These are phyloP conservation scores for Mesembryanthemum crystallinum DNA, from an alignment of 148 eudicot species.

Conservation along the genomic window DNA sequence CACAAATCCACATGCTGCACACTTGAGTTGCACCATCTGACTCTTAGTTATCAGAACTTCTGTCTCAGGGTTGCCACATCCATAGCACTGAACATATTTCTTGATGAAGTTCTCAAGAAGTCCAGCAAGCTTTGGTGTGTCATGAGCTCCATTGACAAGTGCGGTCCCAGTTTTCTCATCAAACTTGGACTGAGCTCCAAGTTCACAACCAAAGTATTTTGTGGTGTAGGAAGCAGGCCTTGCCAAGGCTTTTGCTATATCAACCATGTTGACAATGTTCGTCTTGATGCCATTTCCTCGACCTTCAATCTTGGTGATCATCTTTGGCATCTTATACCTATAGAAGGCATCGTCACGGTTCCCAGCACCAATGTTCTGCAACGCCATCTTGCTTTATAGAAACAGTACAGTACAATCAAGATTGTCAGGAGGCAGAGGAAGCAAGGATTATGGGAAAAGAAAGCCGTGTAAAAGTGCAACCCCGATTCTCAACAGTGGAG, in stretches of 20 bases:
- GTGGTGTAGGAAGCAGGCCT: slow-evolving; percentile 76
- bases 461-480: slow-evolving; percentile 47
- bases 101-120: slow-evolving; percentile 79
- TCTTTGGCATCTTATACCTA: slow-evolving; percentile 86
- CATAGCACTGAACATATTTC: slow-evolving; percentile 82
- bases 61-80: slow-evolving; percentile 84
- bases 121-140: slow-evolving; percentile 69
- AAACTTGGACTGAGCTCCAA: slow-evolving; percentile 82
- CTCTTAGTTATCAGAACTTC: slow-evolving; percentile 62
- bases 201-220: slow-evolving; percentile 77
- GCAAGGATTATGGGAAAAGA: slow-evolving; percentile 13
- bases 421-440: slow-evolving; percentile 26
- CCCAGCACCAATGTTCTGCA: slow-evolving; percentile 74
- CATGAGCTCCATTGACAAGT: slow-evolving; percentile 74
- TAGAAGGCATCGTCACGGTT: slow-evolving; percentile 91
- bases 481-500: slow-evolving; percentile 32
- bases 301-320: slow-evolving; percentile 85
- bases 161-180: slow-evolving; percentile 73
- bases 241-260: slow-evolving; percentile 71
- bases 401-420: background rate
- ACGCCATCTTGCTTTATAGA: slow-evolving; percentile 49
- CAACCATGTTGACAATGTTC: slow-evolving; percentile 80
- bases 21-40: slow-evolving; percentile 65
- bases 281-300: slow-evolving; percentile 87
- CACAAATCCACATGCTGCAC: slow-evolving; percentile 77